Conservation (phyloP, 805 yeast species). For the Cyberlindnera maritima region DNA sequence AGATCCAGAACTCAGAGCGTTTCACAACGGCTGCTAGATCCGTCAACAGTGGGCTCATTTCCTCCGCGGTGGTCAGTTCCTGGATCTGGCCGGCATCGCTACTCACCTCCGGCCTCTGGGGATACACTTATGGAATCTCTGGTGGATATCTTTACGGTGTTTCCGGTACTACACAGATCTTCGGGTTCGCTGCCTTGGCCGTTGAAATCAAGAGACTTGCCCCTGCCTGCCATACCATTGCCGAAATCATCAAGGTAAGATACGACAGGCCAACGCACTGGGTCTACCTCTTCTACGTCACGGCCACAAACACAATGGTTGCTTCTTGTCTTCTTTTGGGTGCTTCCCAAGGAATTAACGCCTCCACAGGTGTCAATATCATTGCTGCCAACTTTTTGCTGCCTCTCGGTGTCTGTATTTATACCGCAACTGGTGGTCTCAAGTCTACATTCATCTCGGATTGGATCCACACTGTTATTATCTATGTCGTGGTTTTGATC, state of each 20-base stretch:
- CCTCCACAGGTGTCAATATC: slow-evolving; percentile 42
- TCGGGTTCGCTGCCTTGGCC: slow-evolving; percentile 36
- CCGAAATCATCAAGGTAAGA: slow-evolving; percentile 36
- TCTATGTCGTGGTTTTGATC: slow-evolving; percentile 37
- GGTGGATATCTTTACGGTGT: slow-evolving; percentile 36
- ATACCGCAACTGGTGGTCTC: slow-evolving; percentile 49
- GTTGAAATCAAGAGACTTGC: slow-evolving; percentile 39
- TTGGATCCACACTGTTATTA: slow-evolving; percentile 47
- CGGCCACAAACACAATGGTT: slow-evolving; percentile 37
- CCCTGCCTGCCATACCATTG: slow-evolving; percentile 41
- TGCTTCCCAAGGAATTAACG: slow-evolving; percentile 41
- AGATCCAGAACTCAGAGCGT: slow-evolving; percentile 40
- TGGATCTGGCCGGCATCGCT: slow-evolving; percentile 49
- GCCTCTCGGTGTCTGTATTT: slow-evolving; percentile 45
- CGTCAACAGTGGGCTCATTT: slow-evolving; percentile 40
- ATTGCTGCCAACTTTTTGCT: slow-evolving; percentile 44
- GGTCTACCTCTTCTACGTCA: slow-evolving; percentile 34
- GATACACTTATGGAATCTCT: slow-evolving; percentile 41
- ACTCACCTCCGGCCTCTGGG: slow-evolving; percentile 37
- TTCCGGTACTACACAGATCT: slow-evolving; percentile 34
- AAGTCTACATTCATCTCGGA: slow-evolving; percentile 52
- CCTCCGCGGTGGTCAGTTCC: slow-evolving; percentile 41
- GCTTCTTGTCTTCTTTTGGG: slow-evolving; percentile 40
- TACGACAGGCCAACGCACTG: slow-evolving; percentile 37
- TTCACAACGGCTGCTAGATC: slow-evolving; percentile 40